A percentile compares a stretch with the other conserved stretches of the same genome.
These are phyloP conservation scores for Zostera marina DNA, from an alignment of 116 monocot species.

Conservation along the genomic window DNA sequence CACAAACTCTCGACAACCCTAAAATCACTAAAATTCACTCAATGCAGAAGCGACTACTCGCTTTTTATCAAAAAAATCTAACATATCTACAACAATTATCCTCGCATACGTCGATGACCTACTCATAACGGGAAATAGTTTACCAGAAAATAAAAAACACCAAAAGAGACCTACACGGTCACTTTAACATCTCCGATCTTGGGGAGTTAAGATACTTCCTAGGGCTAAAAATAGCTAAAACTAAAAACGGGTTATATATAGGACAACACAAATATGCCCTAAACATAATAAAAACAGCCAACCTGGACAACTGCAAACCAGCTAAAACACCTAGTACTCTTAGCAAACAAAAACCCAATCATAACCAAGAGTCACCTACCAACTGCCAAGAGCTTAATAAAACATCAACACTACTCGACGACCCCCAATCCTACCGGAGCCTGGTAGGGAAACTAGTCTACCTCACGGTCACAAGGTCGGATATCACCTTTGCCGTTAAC, in stretches of 20 bases:
- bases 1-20: not conserved
- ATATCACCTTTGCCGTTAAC: not conserved
- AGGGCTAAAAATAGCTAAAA: too few relatives aligned
- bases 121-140: not conserved
- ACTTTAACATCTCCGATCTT: conserved; percentile 7
- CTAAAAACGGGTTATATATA: too few relatives aligned
- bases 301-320: too few relatives aligned
- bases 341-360: too few relatives aligned
- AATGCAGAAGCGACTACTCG: not conserved
- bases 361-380: too few relatives aligned
- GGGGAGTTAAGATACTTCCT: conserved; percentile 6
- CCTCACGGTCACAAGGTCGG: not conserved
- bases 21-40: not conserved
- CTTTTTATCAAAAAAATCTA: not conserved
- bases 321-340: too few relatives aligned
- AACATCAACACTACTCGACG: not conserved
- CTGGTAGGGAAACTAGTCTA: not conserved
- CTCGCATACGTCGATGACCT: conserved; percentile 9
- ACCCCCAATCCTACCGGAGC: not conserved
- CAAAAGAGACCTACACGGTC: not conserved
- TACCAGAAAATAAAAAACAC: not conserved
- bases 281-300: too few relatives aligned
- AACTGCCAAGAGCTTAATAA: too few relatives aligned
- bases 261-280: too few relatives aligned
- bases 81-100: not conserved